Evolutionary conservation across 106 monocot genomes (phyloP).

Genomic region (Cymbidium sinense): DNA sequence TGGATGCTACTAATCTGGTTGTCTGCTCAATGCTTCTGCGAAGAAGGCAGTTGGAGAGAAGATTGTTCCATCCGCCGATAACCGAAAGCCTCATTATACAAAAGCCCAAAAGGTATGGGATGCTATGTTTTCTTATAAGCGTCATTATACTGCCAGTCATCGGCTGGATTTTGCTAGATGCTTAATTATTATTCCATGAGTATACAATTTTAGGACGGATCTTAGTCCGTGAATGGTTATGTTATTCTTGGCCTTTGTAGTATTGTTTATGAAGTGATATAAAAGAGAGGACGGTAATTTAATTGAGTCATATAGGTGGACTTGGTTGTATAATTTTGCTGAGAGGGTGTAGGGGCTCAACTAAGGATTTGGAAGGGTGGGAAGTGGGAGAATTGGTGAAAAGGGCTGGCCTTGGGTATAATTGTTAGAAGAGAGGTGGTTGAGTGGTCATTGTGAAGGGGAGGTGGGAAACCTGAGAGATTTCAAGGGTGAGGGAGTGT

Average conservation of each 20-base stretch:
- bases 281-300: too few species aligned
- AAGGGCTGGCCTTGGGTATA: too few species aligned
- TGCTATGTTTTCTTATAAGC: background rate
- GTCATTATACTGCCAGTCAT: background rate
- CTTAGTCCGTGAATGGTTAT: background rate
- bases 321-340: too few species aligned
- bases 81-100: constrained; percentile 68
- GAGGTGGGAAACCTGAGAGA: too few species aligned
- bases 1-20: constrained; percentile 91
- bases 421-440: too few species aligned
- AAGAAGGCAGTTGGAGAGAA: constrained; percentile 89
- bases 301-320: too few species aligned
- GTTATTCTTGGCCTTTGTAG: background rate
- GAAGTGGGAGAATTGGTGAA: too few species aligned
- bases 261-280: too few species aligned
- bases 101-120: constrained; percentile 81
- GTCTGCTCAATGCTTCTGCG: constrained; percentile 75
- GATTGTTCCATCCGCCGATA: constrained; percentile 80
- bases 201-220: background rate
- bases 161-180: background rate
- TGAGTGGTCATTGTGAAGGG: too few species aligned
- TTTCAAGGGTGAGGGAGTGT: too few species aligned
- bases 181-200: background rate
- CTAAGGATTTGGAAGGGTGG: too few species aligned
- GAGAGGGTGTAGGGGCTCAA: too few species aligned